A percentile compares a stretch with the other conserved stretches of the same genome.
Conservation (phyloP, 2,329 filamentous ascomycete genomes). For the Colletotrichum limetticola region DNA sequence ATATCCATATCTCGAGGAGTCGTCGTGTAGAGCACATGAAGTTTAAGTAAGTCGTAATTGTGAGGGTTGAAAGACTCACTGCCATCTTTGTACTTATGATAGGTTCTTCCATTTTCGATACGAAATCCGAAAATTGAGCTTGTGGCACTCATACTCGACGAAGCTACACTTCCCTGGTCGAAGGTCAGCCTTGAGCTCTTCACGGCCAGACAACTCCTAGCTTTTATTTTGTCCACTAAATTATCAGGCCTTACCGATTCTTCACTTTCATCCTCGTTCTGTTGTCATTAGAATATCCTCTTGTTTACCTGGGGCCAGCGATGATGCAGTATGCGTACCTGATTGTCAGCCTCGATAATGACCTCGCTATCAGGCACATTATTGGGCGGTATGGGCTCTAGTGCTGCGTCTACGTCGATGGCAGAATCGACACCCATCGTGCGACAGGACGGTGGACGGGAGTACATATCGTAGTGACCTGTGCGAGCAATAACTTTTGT, state of each 20-base stretch:
- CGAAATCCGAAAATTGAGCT: background rate
- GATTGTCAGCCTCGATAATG: background rate
- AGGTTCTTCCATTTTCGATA: background rate
- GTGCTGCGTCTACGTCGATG: background rate
- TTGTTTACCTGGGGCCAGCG: background rate
- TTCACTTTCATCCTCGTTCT: background rate
- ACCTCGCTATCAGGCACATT: background rate
- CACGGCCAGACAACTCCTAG: background rate
- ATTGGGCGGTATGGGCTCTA: background rate
- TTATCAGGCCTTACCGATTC: background rate
- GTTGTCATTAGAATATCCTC: background rate
- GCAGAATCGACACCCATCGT: background rate
- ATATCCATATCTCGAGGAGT: background rate
- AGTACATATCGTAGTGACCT: background rate
- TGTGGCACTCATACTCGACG: background rate
- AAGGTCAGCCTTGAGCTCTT: background rate
- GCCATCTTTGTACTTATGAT: constrained; percentile 3
- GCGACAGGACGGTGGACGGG: background rate
- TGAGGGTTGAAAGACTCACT: background rate
- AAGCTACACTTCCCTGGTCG: background rate
- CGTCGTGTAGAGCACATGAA: too few species aligned
- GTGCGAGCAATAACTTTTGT: background rate
- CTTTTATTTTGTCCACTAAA: background rate
- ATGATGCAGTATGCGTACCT: background rate
- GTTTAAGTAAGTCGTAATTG: too few species aligned